These are phyloP conservation scores for Leonotis leonurus DNA, from an alignment of 257 asterid species.

Conservation along the genomic window DNA sequence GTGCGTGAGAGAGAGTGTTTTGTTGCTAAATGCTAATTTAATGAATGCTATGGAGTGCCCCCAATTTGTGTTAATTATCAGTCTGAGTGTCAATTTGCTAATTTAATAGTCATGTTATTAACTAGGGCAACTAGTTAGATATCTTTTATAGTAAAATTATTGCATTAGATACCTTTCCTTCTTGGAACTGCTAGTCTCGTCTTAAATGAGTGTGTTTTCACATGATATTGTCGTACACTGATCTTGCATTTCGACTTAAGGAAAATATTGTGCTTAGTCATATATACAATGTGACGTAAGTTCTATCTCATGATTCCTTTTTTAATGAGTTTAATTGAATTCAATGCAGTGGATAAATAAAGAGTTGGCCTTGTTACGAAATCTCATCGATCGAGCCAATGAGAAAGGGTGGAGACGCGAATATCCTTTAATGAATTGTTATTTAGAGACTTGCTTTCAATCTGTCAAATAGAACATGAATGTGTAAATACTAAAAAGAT, in stretches of 20 bases:
- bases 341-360: slow-evolving; percentile 55
- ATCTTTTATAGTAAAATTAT: too few relatives aligned
- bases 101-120: not conserved
- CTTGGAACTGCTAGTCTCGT: not conserved
- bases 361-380: slow-evolving; percentile 46
- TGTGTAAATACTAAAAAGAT: not conserved
- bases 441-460: not conserved
- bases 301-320: slow-evolving; percentile 3
- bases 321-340: slow-evolving; percentile 13
- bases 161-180: not conserved
- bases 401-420: slow-evolving; percentile 82
- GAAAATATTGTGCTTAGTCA: not conserved
- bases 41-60: not conserved
- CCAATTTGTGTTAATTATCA: not conserved
- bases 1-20: too few relatives aligned
- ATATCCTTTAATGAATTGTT: slow-evolving; percentile 62
- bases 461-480: not conserved
- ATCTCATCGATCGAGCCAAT: slow-evolving; percentile 48
- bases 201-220: not conserved
- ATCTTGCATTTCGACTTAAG: not conserved
- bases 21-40: not conserved
- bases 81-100: too few relatives aligned
- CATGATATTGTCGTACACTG: not conserved
- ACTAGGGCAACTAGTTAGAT: not conserved
- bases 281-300: not conserved